Base-by-base conservation (phyloP, 257 asterid species). In the Salvia hispanica region DNA sequence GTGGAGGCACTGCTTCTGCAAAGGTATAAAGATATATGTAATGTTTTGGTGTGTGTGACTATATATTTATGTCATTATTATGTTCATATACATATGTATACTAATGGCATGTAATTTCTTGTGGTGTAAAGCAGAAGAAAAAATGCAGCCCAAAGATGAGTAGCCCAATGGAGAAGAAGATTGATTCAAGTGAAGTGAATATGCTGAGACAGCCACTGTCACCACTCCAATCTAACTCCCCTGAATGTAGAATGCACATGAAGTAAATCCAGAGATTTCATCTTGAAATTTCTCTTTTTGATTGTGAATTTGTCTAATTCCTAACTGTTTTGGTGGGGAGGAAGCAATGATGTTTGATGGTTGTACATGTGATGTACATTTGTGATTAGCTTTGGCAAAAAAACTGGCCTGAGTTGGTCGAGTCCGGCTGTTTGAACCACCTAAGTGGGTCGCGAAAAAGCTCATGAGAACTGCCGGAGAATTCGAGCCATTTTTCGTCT, bases 131-230 rank as follows among this genome's bases (percentile, higher is more conserved):
- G 86, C 31, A 96, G 9, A 90, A 92, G 63, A 77, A 95, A 59
- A 92, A 90, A 81, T 88, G 84, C 9, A 82, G 93, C 77, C 78
- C 81, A 42, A 85, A 73, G 85, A 63, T 52, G 76, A 70, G 84
- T 79, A 76, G 85, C 63, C 82, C 85, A 11, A 74, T 76, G 7
- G 96, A 85, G 85, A 81, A 79, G 78, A 84, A 77, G 74, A 54
- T 84, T 13, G 90, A 88, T 64, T 82, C 74, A 40, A 66, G 77
- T 12, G 85, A 82, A 16, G 80, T 55, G 53, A 94, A 86, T 40
- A 71, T 83, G 34, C 76, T 59, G 53, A 84, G 96, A 67, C 85
- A 55, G 74, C 95, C 99, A 40, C 80, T 91, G 54, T 94, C 96
- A 61, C 97, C 96, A 1, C 75, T 92, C 77, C 87, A 74, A 21